These are phyloP conservation scores for Penicillium ochrochloron DNA, from an alignment of 495 filamentous ascomycete genomes.

Conservation along the genomic window DNA sequence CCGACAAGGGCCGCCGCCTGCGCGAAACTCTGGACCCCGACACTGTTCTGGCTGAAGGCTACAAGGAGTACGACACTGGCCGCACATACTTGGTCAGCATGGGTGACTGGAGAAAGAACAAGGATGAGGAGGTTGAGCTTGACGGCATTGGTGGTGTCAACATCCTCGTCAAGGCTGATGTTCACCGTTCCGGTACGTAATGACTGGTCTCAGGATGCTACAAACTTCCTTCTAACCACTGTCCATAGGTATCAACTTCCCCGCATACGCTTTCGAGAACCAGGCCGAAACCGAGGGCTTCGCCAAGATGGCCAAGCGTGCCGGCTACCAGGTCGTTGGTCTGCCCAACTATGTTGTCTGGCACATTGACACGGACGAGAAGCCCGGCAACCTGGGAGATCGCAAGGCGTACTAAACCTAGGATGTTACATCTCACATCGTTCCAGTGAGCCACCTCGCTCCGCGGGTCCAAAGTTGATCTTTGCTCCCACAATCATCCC, in stretches of 20 bases:
- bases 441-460: conserved; percentile 15
- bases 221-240: neutral
- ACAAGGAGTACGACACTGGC: conserved; percentile 89
- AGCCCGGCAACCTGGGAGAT: conserved; percentile 72
- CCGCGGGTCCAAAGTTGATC: conserved; percentile 28
- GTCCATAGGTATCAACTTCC: conserved; percentile 87
- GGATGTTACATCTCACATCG: conserved; percentile 12
- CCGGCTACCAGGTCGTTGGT: conserved; percentile 89
- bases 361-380: conserved; percentile 99
- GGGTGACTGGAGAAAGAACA: conserved; percentile 90
- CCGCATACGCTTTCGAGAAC: conserved; percentile 96
- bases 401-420: conserved; percentile 49
- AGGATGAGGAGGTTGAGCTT: conserved; percentile 86
- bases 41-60: conserved; percentile 87
- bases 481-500: conserved; percentile 25
- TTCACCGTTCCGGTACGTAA: conserved; percentile 83
- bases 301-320: conserved; percentile 97
- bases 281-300: conserved; percentile 99
- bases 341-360: conserved; percentile 98
- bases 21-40: conserved; percentile 75
- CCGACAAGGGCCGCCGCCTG: conserved; percentile 76
- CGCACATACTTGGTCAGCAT: conserved; percentile 83
- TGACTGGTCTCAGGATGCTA: neutral
- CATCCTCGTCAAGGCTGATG: conserved; percentile 96
- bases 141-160: conserved; percentile 98